A percentile compares a stretch with the other conserved stretches of the same genome.
These are phyloP conservation scores for Penicillium sp. DNA, from an alignment of 2,329 filamentous ascomycete species.

Conservation along the genomic window DNA sequence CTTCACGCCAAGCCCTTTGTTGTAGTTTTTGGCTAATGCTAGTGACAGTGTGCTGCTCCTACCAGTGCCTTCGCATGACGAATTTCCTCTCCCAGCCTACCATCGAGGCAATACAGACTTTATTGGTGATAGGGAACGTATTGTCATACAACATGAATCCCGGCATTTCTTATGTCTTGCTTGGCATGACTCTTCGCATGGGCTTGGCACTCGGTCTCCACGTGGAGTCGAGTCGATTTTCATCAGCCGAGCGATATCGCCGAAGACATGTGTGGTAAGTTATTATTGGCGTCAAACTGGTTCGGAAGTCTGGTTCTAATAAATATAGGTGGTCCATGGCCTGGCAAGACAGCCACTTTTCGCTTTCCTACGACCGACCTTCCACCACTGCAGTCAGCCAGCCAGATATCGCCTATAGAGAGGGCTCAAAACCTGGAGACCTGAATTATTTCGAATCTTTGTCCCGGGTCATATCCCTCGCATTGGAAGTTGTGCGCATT, in stretches of 20 bases:
- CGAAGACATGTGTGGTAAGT: constrained; percentile 47
- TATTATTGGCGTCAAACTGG: neutral
- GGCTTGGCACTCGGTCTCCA: constrained; percentile 62
- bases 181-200: constrained; percentile 60
- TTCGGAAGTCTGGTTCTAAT: neutral
- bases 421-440: constrained; percentile 49
- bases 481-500: constrained; percentile 59
- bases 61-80: constrained; percentile 63
- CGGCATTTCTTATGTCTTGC: constrained; percentile 61
- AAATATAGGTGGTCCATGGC: constrained; percentile 57
- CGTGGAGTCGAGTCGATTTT: constrained; percentile 56
- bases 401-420: constrained; percentile 51
- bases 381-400: constrained; percentile 56
- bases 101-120: constrained; percentile 61
- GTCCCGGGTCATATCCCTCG: constrained; percentile 54
- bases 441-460: constrained; percentile 59
- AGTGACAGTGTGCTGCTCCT: constrained; percentile 59
- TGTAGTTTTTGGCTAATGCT: constrained; percentile 26
- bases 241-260: constrained; percentile 49
- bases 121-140: constrained; percentile 62
- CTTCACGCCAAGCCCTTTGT: neutral
- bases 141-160: constrained; percentile 65
- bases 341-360: constrained; percentile 65
- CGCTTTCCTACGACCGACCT: constrained; percentile 61
- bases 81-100: constrained; percentile 64